A percentile compares a stretch with the other conserved stretches of the same genome.
These are phyloP conservation scores for Cercospora janseana DNA, from an alignment of 2,329 filamentous ascomycete genomes.

Conservation along the genomic window DNA sequence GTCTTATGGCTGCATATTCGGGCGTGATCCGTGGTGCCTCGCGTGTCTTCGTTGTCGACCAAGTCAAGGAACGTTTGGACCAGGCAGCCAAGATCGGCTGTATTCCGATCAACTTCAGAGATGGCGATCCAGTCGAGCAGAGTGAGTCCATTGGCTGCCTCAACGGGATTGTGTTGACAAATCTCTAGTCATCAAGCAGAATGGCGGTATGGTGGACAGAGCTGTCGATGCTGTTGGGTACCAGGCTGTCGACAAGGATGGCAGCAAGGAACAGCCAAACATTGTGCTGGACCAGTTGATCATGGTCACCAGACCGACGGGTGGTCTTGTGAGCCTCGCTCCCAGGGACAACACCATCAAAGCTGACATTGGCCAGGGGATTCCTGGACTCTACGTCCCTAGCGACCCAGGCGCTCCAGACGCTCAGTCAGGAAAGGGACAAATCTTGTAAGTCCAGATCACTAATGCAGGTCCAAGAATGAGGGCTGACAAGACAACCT, in stretches of 20 bases:
- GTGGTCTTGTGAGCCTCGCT: constrained; percentile 55
- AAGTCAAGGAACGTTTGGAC: constrained; percentile 58
- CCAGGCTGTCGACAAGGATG: constrained; percentile 57
- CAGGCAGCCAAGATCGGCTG: constrained; percentile 62
- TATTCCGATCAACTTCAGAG: constrained; percentile 60
- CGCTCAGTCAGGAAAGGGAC: constrained; percentile 59
- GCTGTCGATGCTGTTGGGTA: constrained; percentile 66
- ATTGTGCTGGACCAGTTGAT: constrained; percentile 65
- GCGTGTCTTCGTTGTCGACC: constrained; percentile 62
- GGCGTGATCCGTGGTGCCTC: constrained; percentile 60
- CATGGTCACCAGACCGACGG: constrained; percentile 59
- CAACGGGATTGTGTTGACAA: neutral
- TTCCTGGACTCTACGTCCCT: constrained; percentile 39
- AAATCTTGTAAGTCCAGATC: constrained; percentile 47
- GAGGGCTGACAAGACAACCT: neutral
- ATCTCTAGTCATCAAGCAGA: constrained; percentile 18
- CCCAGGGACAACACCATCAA: constrained; percentile 40
- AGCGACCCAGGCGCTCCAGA: constrained; percentile 63
- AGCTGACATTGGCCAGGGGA: constrained; percentile 4
- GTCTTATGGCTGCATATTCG: constrained; percentile 65
- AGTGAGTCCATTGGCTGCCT: constrained; percentile 33
- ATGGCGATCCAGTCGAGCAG: constrained; percentile 58
- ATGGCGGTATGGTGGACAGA: constrained; percentile 45
- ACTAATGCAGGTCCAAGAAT: neutral
- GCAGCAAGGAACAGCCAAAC: constrained; percentile 60